A percentile compares a stretch with the other conserved stretches of the same genome.
Conservation (phyloP, 1,284 basidiomycete genomes). For the Rhizoctonia solani region DNA sequence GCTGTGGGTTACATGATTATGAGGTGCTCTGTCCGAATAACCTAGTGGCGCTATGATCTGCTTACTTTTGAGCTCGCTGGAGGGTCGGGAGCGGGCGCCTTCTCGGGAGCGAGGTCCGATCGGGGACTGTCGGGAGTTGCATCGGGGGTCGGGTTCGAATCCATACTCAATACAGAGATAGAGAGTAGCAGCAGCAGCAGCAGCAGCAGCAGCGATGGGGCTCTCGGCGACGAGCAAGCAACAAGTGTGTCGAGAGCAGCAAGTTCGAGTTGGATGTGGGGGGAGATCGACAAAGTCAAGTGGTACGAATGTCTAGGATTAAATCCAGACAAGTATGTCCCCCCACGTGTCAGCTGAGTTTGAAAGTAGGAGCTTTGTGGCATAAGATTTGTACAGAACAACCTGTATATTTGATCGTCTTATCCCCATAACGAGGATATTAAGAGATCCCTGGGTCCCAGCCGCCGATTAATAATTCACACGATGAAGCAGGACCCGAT, state of each 20-base stretch:
- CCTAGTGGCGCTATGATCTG: slow-evolving; percentile 12
- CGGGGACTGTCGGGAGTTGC: neutral
- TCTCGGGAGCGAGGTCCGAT: neutral
- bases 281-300: neutral
- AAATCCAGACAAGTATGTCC: neutral
- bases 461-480: too few relatives aligned
- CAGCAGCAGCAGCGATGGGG: too few relatives aligned
- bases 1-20: slow-evolving; percentile 6
- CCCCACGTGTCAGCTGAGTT: neutral
- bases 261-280: neutral
- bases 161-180: neutral
- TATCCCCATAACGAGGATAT: too few relatives aligned
- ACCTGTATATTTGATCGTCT: too few relatives aligned
- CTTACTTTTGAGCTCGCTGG: slow-evolving; percentile 7
- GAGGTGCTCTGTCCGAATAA: neutral
- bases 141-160: neutral
- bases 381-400: too few relatives aligned
- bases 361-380: neutral
- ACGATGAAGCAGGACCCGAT: neutral
- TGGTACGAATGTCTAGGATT: too few relatives aligned
- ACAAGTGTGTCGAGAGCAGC: neutral
- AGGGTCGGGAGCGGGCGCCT: neutral
- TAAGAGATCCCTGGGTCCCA: too few relatives aligned
- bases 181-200: too few relatives aligned
- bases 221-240: too few relatives aligned